phyloP scores from a whole-genome alignment of 768 basidiomycete species.

The Dacryopinax primogenitus region DNA sequence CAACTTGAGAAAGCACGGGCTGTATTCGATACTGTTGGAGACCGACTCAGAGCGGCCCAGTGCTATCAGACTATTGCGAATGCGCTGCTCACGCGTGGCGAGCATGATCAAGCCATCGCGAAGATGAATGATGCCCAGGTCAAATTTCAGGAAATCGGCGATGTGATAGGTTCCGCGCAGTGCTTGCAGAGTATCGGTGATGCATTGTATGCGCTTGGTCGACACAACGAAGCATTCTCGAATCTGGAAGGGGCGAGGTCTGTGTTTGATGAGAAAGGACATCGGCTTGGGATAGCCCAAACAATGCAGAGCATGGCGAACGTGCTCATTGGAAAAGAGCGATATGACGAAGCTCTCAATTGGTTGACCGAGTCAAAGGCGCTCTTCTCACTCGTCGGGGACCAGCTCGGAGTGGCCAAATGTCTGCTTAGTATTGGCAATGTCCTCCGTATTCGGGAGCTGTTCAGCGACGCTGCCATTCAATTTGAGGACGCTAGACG shows the following conservation, averaged over 20 bases:
- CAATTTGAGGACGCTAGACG: background rate
- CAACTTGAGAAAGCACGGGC: background rate
- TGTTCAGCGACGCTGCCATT: background rate
- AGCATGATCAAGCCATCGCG: background rate
- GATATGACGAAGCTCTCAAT: background rate
- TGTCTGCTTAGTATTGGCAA: background rate
- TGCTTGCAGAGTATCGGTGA: background rate
- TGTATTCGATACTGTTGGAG: background rate
- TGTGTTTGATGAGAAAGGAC: background rate
- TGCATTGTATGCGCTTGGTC: background rate
- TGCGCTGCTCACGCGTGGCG: background rate
- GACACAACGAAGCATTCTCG: background rate
- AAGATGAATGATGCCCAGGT: background rate
- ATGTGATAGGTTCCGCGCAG: background rate
- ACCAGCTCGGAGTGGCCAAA: background rate
- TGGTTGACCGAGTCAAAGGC: background rate
- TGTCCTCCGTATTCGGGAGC: background rate
- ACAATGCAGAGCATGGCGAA: background rate
- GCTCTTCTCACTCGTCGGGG: background rate
- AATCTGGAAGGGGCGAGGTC: background rate
- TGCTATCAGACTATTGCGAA: background rate
- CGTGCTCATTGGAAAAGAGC: background rate
- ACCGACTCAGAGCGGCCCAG: background rate
- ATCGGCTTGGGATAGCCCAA: background rate
- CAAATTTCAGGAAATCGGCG: background rate